phyloP scores from a whole-genome alignment of 1,284 basidiomycete genomes.

The Waitea zeae region DNA sequence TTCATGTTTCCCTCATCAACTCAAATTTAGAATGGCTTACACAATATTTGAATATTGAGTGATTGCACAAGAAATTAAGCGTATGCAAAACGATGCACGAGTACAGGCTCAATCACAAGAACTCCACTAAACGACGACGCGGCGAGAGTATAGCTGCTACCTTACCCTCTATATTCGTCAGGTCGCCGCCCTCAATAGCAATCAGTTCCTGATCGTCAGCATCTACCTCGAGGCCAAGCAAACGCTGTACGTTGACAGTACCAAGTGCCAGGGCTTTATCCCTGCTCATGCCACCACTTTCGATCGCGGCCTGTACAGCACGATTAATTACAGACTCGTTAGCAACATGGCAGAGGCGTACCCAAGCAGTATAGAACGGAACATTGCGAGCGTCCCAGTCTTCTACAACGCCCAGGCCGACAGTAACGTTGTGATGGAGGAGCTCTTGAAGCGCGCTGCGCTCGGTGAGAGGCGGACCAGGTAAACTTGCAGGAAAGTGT shows the following conservation, averaged over 20 bases:
- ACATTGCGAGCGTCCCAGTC: conserved; percentile 41
- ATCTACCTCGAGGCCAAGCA: conserved; percentile 24
- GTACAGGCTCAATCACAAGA: conserved; percentile 6
- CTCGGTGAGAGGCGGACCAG: conserved; percentile 59
- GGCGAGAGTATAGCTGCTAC: conserved; percentile 25
- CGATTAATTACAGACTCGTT: conserved; percentile 15
- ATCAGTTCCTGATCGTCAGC: conserved; percentile 23
- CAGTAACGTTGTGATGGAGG: conserved; percentile 47
- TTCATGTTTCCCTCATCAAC: too few relatives aligned
- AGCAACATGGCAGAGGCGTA: conserved; percentile 11
- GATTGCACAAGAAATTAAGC: too few relatives aligned
- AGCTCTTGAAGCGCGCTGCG: conserved; percentile 51
- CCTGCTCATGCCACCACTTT: conserved; percentile 24
- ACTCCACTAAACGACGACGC: conserved; percentile 12
- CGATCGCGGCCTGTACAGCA: conserved; percentile 15
- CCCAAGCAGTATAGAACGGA: conserved; percentile 44
- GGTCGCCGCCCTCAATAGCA: conserved; percentile 15
- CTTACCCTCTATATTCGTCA: conserved; percentile 23
- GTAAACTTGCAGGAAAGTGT: conserved; percentile 20
- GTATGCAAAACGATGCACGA: too few relatives aligned
- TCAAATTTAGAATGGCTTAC: too few relatives aligned
- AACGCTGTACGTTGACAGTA: conserved; percentile 39
- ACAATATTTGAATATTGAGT: too few relatives aligned
- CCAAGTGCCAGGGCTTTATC: conserved; percentile 38
- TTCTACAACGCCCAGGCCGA: conserved; percentile 36